Percentiles rank a stretch among this genome's conserved stretches.
These are phyloP conservation scores for Phlyctochytrium planicorne DNA, from an alignment of 192 early-diverging fungal genomes.

Conservation along the genomic window DNA sequence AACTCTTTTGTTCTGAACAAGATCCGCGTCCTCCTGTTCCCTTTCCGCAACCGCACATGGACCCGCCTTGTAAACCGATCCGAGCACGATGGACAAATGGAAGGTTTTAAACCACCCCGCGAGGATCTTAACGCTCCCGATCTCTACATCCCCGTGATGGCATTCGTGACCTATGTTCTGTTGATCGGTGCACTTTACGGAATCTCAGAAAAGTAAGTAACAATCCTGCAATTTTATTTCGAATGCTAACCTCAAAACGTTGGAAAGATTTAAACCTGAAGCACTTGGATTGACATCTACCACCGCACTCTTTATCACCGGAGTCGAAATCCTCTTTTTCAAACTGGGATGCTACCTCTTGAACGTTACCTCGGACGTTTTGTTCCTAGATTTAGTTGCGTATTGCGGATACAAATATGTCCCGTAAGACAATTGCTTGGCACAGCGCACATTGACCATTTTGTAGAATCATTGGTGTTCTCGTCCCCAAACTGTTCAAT, in stretches of 20 bases:
- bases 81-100: constrained; percentile 59
- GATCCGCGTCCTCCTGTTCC: constrained; percentile 80
- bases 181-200: constrained; percentile 71
- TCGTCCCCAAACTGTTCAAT: constrained; percentile 48
- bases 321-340: constrained; percentile 80
- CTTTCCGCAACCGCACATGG: constrained; percentile 86
- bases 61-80: constrained; percentile 71
- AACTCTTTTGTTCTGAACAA: constrained; percentile 93
- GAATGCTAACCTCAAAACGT: neutral
- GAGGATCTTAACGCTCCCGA: constrained; percentile 95
- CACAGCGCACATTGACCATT: neutral
- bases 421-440: constrained; percentile 40
- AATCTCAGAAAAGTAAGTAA: constrained; percentile 44
- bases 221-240: neutral
- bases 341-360: constrained; percentile 86
- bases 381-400: constrained; percentile 80
- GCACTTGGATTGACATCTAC: constrained; percentile 81
- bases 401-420: constrained; percentile 97
- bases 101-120: constrained; percentile 78
- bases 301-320: constrained; percentile 74
- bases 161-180: constrained; percentile 88
- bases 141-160: constrained; percentile 96
- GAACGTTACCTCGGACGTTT: constrained; percentile 77
- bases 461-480: constrained; percentile 32
- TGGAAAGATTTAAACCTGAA: constrained; percentile 78